These are phyloP conservation scores for Cardamine chenopodiifolia DNA, from an alignment of 345 rosid genomes.

Conservation along the genomic window DNA sequence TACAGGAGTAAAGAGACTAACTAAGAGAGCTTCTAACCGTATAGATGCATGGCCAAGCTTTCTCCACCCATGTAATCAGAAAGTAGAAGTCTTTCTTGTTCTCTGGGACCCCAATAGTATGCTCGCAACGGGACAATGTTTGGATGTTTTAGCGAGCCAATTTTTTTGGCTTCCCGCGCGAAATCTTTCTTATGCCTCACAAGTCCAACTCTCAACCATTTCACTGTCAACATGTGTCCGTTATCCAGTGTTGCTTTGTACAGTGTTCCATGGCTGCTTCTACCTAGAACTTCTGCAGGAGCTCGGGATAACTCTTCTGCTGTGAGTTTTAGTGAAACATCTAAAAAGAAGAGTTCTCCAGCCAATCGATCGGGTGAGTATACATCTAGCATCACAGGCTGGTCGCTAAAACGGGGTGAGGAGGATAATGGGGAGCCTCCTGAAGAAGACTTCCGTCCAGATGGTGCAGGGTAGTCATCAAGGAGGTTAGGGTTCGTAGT, in stretches of 20 bases:
- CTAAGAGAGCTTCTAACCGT: constrained; percentile 59
- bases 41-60: constrained; percentile 89
- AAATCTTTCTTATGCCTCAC: constrained; percentile 92
- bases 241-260: constrained; percentile 87
- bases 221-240: constrained; percentile 85
- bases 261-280: constrained; percentile 95
- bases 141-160: constrained; percentile 73
- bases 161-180: constrained; percentile 80
- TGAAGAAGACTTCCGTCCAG: constrained; percentile 76
- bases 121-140: constrained; percentile 82
- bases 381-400: constrained; percentile 73
- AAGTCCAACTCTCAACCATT: constrained; percentile 93
- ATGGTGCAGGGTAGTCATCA: constrained; percentile 58
- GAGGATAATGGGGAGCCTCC: constrained; percentile 72
- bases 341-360: constrained; percentile 85
- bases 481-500: constrained; percentile 57
- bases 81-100: constrained; percentile 90
- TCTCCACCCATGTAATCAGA: constrained; percentile 86
- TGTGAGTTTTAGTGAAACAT: constrained; percentile 70
- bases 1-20: neutral
- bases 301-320: constrained; percentile 94
- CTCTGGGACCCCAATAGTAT: constrained; percentile 95
- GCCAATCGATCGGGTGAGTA: constrained; percentile 94
- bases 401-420: constrained; percentile 77
- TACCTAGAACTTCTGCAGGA: constrained; percentile 98